Conservation (phyloP, 371 early-diverging fungal genomes). For the Blakeslea trispora region DNA sequence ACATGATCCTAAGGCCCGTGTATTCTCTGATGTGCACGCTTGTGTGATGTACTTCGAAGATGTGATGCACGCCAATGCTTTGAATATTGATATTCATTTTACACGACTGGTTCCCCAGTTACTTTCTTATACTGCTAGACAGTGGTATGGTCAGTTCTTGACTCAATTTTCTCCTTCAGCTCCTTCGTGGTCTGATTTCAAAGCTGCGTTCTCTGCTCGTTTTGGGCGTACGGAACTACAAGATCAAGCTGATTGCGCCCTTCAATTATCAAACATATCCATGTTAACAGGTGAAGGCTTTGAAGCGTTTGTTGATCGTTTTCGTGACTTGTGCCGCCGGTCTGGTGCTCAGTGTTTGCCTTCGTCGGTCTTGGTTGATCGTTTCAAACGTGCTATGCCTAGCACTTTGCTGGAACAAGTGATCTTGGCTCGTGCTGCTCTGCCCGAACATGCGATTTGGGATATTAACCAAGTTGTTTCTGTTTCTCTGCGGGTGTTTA, state of each 20-base stretch:
- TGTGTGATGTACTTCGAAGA: slow-evolving; percentile 11
- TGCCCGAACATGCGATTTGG: neutral
- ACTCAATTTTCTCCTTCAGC: neutral
- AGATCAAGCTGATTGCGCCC: neutral
- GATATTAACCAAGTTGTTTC: neutral
- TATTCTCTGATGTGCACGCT: slow-evolving; percentile 3
- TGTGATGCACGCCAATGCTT: slow-evolving; percentile 4
- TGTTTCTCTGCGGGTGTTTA: neutral
- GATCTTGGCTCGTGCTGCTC: neutral
- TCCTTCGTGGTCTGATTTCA: slow-evolving; percentile 6
- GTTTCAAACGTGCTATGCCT: neutral
- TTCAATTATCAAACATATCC: neutral
- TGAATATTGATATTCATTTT: slow-evolving; percentile 1
- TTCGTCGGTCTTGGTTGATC: neutral
- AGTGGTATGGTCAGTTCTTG: slow-evolving; percentile 4
- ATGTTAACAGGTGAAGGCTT: neutral
- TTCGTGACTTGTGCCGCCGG: slow-evolving; percentile 11
- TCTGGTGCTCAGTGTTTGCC: slow-evolving; percentile 4
- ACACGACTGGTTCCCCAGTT: slow-evolving; percentile 8
- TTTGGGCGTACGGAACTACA: slow-evolving; percentile 3
- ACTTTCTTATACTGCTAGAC: slow-evolving; percentile 1
- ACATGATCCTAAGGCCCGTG: neutral
- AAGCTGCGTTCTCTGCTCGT: neutral
- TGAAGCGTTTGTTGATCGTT: slow-evolving; percentile 10
- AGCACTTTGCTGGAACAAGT: neutral